Conservation (phyloP, 2,329 filamentous ascomycete genomes). For the Alternaria brassicae region DNA sequence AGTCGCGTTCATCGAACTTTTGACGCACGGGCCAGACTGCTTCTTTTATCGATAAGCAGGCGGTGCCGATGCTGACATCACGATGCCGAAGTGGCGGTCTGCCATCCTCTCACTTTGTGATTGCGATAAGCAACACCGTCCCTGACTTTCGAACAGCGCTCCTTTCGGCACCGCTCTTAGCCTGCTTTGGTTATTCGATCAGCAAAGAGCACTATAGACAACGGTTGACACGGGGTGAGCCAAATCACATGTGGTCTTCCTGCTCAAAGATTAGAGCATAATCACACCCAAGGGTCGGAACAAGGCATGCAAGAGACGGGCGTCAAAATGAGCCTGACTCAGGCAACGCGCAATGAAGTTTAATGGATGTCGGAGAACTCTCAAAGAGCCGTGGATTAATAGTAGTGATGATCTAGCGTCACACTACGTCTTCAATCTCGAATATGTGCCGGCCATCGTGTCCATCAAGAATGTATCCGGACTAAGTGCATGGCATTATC, state of each 20-base stretch:
- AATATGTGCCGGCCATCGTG: background rate
- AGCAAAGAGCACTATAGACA: background rate
- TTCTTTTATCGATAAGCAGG: conserved; percentile 2
- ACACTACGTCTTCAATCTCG: background rate
- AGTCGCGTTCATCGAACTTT: conserved; percentile 15
- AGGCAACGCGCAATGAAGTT: background rate
- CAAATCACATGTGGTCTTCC: background rate
- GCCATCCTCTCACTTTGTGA: background rate
- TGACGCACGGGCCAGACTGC: background rate
- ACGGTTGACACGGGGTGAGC: background rate
- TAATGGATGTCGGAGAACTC: background rate
- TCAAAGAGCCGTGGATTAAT: background rate
- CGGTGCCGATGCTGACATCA: background rate
- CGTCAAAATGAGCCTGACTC: background rate
- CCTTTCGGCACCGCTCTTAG: background rate
- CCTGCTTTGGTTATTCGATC: background rate
- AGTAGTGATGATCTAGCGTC: background rate
- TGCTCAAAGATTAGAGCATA: background rate
- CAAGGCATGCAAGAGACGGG: background rate
- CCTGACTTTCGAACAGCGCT: background rate
- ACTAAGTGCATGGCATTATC: conserved; percentile 3
- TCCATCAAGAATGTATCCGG: background rate
- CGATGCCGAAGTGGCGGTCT: background rate
- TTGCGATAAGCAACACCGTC: background rate
- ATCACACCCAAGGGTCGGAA: background rate